phyloP scores from a whole-genome alignment of 1,139 yeast genomes.

The Kodamaea anthophila region DNA sequence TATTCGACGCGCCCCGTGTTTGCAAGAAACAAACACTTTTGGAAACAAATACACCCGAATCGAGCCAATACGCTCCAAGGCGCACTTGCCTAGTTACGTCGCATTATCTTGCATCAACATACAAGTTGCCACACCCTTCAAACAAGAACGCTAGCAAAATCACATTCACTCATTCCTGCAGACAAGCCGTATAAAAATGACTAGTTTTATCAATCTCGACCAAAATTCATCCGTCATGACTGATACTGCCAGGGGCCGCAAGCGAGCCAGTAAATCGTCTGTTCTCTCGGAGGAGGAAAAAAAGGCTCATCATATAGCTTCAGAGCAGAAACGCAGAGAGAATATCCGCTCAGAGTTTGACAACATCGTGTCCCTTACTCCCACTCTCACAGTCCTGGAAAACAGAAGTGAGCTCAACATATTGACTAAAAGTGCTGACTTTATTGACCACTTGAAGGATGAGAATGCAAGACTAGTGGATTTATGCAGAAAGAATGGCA shows the following conservation, averaged over 20 bases:
- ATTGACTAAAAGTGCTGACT: slow-evolving; percentile 42
- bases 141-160: slow-evolving; percentile 2
- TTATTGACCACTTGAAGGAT: slow-evolving; percentile 34
- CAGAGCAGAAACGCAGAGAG: slow-evolving; percentile 44
- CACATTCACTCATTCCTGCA: slow-evolving; percentile 4
- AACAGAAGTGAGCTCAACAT: slow-evolving; percentile 42
- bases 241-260: slow-evolving; percentile 7
- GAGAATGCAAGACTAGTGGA: slow-evolving; percentile 34
- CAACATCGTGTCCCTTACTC: slow-evolving; percentile 38
- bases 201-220: slow-evolving; percentile 7
- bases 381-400: slow-evolving; percentile 36
- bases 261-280: slow-evolving; percentile 22
- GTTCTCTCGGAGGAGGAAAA: slow-evolving; percentile 41
- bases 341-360: slow-evolving; percentile 44
- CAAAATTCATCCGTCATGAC: slow-evolving; percentile 7
- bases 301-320: slow-evolving; percentile 48
- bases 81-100: neutral
- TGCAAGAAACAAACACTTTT: too few species aligned
- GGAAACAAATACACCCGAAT: too few species aligned
- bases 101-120: neutral
- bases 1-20: too few species aligned
- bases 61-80: too few species aligned
- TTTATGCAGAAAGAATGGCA: slow-evolving; percentile 30
- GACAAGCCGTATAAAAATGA: slow-evolving; percentile 4
- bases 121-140: too few species aligned